Evolutionary conservation across 176 grass and related monocot species (phyloP), one percentile per base, ranked within the genome.

Genomic region (Stipa capillata): DNA sequence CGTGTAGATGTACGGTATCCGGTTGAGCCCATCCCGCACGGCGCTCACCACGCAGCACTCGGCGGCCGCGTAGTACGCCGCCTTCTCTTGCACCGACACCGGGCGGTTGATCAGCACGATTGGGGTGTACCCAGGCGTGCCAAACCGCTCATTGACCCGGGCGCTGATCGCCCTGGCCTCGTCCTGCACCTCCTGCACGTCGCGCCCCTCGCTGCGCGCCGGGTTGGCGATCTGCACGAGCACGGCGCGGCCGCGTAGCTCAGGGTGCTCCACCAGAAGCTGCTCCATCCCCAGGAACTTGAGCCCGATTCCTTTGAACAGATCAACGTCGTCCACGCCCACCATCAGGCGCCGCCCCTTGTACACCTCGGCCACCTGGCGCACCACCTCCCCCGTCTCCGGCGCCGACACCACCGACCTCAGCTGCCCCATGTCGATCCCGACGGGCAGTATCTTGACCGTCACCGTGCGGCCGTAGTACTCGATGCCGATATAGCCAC

Each of bases 201-300:
- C 96, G 45, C 89, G 89, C 4, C 96, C 96, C 68, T 93, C 83
- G 87, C 96, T 98, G 40, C 92, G 85, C 41, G 83, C 92, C 6
- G 92, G 96, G 73, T 98, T 98, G 50, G 84, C 69, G 76, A 98
- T 98, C 76, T 98, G 96, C 68, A 98, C 87, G 28, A 98, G 82
- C 39, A 94, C 87, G 36, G 83, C 88, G 50, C 69, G 76, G 27
- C 90, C 92, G 11, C 83, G 85, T 20, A 98, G 87, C 68, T 89
- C 87, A 0, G 85, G 83, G 64, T 86, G 89, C 35, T 94, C 87
- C 4, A 92, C 74, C 15, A 98, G 68, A 24, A 98, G 68, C 68
- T 93, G 96, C 74, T 98, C 96, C 92, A 94, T 94, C 2, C 83
- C 96, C 4, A 94, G 84, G 42, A 98, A 98, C 79, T 98, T 98